Evolutionary conservation across 768 basidiomycete species (phyloP), one percentile per base, ranked within the genome.

Genomic region (Leccinum truebloodii): DNA sequence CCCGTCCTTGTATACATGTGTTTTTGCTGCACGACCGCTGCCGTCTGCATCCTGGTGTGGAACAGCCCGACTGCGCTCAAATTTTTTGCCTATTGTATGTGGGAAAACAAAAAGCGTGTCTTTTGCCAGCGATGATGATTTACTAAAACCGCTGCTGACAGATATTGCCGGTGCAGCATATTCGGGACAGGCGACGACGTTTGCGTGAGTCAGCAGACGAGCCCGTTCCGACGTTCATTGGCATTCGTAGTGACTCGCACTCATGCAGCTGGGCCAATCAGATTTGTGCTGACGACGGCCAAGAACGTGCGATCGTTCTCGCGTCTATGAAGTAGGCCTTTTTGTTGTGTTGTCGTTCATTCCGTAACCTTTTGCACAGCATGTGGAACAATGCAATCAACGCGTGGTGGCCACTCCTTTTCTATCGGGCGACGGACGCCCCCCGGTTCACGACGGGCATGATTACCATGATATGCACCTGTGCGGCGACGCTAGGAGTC

Each of bases 151-250:
- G 3, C 1, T 9, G 6, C 51, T 2, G 22, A 51, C 57, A 86
- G 82, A 85, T 69, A 67, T 85, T 10, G 81, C 83, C 6, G 87
- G 88, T 2, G 86, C 87, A 16, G 84, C 87, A 6, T 92, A 87
- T 67, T 81, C 88, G 0, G 88, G 89, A 10, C 90, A 91, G 69
- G 90, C 88, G 6, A 85, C 83, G 18, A 92, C 88, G 26, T 90
- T 91, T 67, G 86, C 86, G 82, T 86, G 63, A 56, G 83, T 77
- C 20, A 32, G 35, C 52, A 16, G 44, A 46, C 12, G n/a, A 20
- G 12, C n/a, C 12, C 18, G 20, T 16, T 50, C 37, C 32, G 34
- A 41, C 16, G 22, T 52, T 39, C 26, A 6, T 14, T 26, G 22
- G 39, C 24, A 35, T 34, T 32, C 3, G 18, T 24, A 10, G n/a